These are phyloP conservation scores for Ascochyta pisi DNA, from an alignment of 2,329 filamentous ascomycete species.

Conservation along the genomic window DNA sequence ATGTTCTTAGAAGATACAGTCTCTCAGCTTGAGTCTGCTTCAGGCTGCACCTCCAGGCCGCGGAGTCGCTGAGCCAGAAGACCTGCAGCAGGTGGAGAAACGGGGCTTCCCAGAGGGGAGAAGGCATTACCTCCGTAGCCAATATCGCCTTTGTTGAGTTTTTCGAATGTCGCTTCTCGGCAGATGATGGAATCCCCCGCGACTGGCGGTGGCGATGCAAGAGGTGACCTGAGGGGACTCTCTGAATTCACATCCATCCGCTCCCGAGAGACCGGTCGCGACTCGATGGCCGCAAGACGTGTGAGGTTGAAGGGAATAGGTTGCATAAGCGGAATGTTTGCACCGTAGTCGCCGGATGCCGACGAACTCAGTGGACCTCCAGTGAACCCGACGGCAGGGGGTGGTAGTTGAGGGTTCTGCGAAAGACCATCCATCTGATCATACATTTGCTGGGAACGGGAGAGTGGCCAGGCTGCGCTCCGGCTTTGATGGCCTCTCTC, in stretches of 20 bases:
- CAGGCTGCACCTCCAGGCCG: conserved; percentile 62
- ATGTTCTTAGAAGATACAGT: too few relatives aligned
- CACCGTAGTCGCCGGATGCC: conserved; percentile 30
- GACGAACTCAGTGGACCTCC: conserved; percentile 35
- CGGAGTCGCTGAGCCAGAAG: conserved; percentile 73
- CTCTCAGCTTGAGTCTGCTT: conserved; percentile 10
- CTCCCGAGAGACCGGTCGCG: conserved; percentile 42
- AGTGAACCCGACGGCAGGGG: conserved; percentile 42
- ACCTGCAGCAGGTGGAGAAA: conserved; percentile 70
- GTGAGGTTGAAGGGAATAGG: conserved; percentile 61
- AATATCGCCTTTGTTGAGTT: conserved; percentile 70
- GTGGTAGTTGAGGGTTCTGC: conserved; percentile 37
- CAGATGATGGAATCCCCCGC: conserved; percentile 23
- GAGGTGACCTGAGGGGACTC: conserved; percentile 34
- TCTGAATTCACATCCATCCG: conserved; percentile 40
- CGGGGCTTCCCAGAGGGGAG: conserved; percentile 33
- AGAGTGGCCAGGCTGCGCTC: conserved; percentile 41
- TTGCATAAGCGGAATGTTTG: conserved; percentile 50
- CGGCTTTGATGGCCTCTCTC: conserved; percentile 41
- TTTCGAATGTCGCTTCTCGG: conserved; percentile 62
- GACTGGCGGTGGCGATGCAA: conserved; percentile 28
- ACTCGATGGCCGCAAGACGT: conserved; percentile 37
- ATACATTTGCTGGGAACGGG: conserved; percentile 37
- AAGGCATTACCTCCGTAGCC: conserved; percentile 50
- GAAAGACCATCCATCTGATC: conserved; percentile 34